Evolutionary conservation across 345 rosid species (phyloP).

Genomic region (Bretschneidera sinensis): DNA sequence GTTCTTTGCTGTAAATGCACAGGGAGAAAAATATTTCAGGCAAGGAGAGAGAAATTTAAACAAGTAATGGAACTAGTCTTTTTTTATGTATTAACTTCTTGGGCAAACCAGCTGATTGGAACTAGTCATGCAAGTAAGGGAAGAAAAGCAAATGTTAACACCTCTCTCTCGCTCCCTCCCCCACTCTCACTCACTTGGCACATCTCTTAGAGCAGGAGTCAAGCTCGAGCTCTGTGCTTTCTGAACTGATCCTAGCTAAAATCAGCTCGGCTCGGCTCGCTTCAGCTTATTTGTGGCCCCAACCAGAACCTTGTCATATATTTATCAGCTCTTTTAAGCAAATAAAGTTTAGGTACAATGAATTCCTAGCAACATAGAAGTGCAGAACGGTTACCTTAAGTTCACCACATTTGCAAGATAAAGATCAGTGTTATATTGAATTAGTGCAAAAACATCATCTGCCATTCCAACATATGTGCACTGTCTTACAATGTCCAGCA

Average conservation of each 20-base stretch:
- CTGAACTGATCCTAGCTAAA: neutral
- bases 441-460: conserved; percentile 79
- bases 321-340: neutral
- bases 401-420: conserved; percentile 87
- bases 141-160: neutral
- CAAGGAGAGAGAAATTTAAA: conserved; percentile 1
- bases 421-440: conserved; percentile 81
- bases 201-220: neutral
- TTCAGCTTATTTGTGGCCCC: neutral
- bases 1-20: conserved; percentile 72
- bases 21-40: neutral
- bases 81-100: too few species aligned
- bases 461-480: conserved; percentile 97
- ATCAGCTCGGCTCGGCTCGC: neutral
- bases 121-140: neutral
- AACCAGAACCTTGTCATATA: neutral
- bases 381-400: conserved; percentile 51
- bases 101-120: too few species aligned
- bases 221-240: neutral
- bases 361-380: conserved; percentile 3
- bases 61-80: conserved; percentile 4
- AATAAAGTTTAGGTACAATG: neutral
- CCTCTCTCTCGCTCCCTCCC: neutral
- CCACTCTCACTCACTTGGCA: neutral
- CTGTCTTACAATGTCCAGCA: conserved; percentile 67